Conservation (phyloP, 2,329 filamentous ascomycete species). For the Colletotrichum spaethianum region DNA sequence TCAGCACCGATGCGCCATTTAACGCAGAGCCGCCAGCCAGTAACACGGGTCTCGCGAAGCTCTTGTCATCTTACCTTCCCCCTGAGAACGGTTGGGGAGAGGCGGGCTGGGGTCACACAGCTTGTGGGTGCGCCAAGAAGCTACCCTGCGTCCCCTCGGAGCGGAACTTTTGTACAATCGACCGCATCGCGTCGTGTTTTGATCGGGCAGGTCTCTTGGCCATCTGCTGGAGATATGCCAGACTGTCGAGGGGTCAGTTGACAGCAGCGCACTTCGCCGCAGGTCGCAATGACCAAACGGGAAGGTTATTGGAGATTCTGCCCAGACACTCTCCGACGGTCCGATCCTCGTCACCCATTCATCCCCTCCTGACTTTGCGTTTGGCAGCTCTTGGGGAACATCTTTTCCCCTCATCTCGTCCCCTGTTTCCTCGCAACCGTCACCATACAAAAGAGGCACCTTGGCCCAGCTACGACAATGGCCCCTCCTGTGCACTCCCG, state of each 20-base stretch:
- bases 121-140: neutral
- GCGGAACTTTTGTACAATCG: constrained; percentile 26
- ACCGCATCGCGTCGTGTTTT: constrained; percentile 9
- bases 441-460: neutral
- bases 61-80: constrained; percentile 4
- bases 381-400: neutral
- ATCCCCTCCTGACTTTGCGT: neutral
- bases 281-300: constrained; percentile 29
- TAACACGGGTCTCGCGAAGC: neutral
- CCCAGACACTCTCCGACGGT: constrained; percentile 19
- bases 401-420: neutral
- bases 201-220: constrained; percentile 34
- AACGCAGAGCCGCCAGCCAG: constrained; percentile 13
- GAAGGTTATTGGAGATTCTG: constrained; percentile 27
- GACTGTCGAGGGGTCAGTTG: neutral
- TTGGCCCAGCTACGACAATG: neutral
- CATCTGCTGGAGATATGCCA: neutral
- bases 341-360: constrained; percentile 17
- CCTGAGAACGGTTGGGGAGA: neutral
- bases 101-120: neutral
- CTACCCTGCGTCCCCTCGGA: neutral
- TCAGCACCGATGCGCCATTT: constrained; percentile 9
- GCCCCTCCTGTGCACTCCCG: constrained; percentile 14
- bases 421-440: neutral
- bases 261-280: constrained; percentile 14